phyloP scores from a whole-genome alignment of 192 early-diverging fungal species.

The Kappamyces sp. region DNA sequence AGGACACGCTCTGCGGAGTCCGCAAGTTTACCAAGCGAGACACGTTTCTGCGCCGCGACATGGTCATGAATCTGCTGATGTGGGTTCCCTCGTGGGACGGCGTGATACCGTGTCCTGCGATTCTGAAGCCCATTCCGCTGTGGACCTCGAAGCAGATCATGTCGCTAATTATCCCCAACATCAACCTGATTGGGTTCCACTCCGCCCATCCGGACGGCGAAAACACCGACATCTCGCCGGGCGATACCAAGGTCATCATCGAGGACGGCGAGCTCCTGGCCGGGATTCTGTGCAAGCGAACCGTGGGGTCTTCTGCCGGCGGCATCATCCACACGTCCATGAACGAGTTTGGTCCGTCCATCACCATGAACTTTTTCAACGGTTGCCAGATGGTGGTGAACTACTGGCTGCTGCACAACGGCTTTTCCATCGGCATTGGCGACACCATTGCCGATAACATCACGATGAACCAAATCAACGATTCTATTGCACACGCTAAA shows the following conservation, averaged over 20 bases:
- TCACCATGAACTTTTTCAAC: conserved; percentile 84
- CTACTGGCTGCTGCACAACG: conserved; percentile 90
- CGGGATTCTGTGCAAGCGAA: conserved; percentile 93
- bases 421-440: conserved; percentile 96
- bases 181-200: conserved; percentile 79
- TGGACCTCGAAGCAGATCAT: conserved; percentile 98
- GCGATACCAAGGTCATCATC: conserved; percentile 86
- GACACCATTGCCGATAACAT: conserved; percentile 87
- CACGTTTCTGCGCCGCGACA: conserved; percentile 75
- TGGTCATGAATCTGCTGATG: conserved; percentile 94
- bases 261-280: conserved; percentile 88
- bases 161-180: conserved; percentile 86
- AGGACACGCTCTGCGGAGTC: conserved; percentile 94
- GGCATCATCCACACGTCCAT: conserved; percentile 93
- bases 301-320: conserved; percentile 77
- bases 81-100: conserved; percentile 98
- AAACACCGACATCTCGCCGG: conserved; percentile 67
- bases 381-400: conserved; percentile 89
- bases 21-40: conserved; percentile 94
- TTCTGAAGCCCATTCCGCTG: conserved; percentile 90
- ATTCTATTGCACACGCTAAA: conserved; percentile 69
- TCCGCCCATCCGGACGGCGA: conserved; percentile 77
- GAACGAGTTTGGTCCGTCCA: conserved; percentile 85
- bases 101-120: conserved; percentile 81
- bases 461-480: conserved; percentile 74